phyloP scores from a whole-genome alignment of 495 filamentous ascomycete genomes.

The Penicilliopsis zonata region DNA sequence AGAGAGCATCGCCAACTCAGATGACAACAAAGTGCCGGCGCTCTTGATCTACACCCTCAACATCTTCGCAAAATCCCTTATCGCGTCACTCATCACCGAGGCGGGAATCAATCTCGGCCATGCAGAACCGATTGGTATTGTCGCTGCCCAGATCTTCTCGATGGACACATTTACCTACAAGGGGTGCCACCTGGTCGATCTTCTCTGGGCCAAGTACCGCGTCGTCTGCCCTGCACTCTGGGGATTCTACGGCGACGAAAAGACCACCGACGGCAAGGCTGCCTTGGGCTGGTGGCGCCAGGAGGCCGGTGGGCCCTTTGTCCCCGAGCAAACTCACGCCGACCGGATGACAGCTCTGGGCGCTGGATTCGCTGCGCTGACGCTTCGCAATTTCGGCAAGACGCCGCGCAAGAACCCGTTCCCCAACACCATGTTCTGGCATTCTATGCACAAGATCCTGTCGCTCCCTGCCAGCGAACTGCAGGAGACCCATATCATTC shows the following conservation, averaged over 20 bases:
- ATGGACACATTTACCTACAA: conserved; percentile 53
- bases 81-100: conserved; percentile 67
- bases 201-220: conserved; percentile 79
- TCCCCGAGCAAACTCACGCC: conserved; percentile 54
- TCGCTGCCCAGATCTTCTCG: conserved; percentile 64
- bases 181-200: conserved; percentile 64
- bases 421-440: conserved; percentile 73
- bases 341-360: conserved; percentile 78
- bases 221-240: conserved; percentile 75
- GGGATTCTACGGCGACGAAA: conserved; percentile 68
- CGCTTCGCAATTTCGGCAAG: conserved; percentile 67
- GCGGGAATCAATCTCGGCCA: conserved; percentile 53
- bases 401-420: conserved; percentile 59
- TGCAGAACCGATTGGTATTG: conserved; percentile 74
- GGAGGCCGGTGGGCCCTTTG: conserved; percentile 38
- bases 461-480: conserved; percentile 55
- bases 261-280: conserved; percentile 51
- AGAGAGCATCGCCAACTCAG: conserved; percentile 35
- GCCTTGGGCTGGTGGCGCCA: conserved; percentile 66
- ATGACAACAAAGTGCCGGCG: conserved; percentile 48
- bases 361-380: conserved; percentile 70
- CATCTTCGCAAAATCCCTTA: conserved; percentile 64
- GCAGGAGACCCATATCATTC: conserved; percentile 64
- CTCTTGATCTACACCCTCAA: conserved; percentile 76
- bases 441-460: conserved; percentile 55